Base-by-base conservation (phyloP, 2,329 filamentous ascomycete species). In the Talaromyces sp. region DNA sequence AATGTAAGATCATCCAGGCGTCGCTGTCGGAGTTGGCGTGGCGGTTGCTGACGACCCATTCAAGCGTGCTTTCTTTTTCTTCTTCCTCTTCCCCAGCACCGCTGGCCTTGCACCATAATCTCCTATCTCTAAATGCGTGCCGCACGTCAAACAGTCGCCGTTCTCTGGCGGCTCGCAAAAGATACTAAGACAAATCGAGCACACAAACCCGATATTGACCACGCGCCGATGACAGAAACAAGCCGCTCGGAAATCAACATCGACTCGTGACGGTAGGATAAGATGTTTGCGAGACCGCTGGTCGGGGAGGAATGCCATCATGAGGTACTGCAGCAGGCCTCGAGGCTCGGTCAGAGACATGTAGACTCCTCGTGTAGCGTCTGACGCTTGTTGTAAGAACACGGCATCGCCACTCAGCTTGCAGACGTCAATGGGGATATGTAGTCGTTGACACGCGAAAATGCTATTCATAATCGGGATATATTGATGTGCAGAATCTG, bases 381-480 rank as follows among this genome's bases (percentile, higher is more conserved):
- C 87, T 37, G 84, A 85, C 28, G 94, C 94, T 75, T 99, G 94
- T 70, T 99, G 93, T 51, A 99, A 80, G 72, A 99, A 95, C 10
- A 96, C 92, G 0, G 93, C 90, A 65, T 91, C 85, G 21, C 90
- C 91, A 41, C 88, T 85, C 11, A 99, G 80, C 64, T 95, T 89
- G 61, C 96, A 83, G 35, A 96, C 93, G 72, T 99, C 94, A 67
- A 99, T 91, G 22, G 92, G 89, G 63, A 99, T 91, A 65, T 85
- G 84, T 57, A 91, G 83, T 63, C 93, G 87, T 68, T 96, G 89
- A 60, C 93, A 94, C 2, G 94, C 94, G 74, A 99, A 99, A 61
- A 97, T 96, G 66, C 88, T 85, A 76, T 99, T 99, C 94, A 99
- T 99, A 65, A 96, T 94, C 0, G 93, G 89, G 57, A 99, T 99